Conservation (phyloP, 2,329 filamentous ascomycete species). For the Colletotrichum graminicola region DNA sequence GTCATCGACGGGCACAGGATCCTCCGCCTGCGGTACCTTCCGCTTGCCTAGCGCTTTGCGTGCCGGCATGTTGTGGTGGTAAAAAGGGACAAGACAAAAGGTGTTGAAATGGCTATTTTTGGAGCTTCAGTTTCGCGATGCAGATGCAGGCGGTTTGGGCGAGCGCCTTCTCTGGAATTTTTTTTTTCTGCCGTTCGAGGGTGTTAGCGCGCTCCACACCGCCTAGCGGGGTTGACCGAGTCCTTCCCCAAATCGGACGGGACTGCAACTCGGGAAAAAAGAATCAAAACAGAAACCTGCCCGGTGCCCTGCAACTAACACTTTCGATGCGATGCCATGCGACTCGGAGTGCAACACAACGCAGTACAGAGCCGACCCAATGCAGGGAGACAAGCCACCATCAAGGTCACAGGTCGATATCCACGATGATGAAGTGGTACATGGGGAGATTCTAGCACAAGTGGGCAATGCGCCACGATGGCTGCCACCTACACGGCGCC, state of each 20-base stretch:
- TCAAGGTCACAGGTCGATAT: neutral
- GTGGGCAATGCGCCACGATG: constrained; percentile 18
- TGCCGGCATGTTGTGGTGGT: constrained; percentile 53
- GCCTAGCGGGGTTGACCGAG: constrained; percentile 38
- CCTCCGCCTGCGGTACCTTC: constrained; percentile 70
- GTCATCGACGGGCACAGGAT: constrained; percentile 68
- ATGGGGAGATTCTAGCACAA: constrained; percentile 17
- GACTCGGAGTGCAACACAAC: neutral
- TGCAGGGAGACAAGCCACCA: neutral
- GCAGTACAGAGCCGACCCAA: neutral
- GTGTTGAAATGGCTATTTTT: constrained; percentile 38
- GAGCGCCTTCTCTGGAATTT: constrained; percentile 33
- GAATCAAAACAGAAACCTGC: too few species aligned
- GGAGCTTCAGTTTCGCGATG: constrained; percentile 39
- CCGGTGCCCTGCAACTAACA: constrained; percentile 14
- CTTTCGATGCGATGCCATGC: neutral
- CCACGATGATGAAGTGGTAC: neutral
- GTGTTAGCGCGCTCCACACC: constrained; percentile 36
- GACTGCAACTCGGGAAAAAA: too few species aligned
- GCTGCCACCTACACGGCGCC: constrained; percentile 10
- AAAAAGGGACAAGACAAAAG: constrained; percentile 27
- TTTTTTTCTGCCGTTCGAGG: constrained; percentile 42
- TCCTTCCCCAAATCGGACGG: constrained; percentile 9
- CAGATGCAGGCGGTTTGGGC: constrained; percentile 33
- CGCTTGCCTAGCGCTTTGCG: constrained; percentile 68